Percentiles rank a stretch among this genome's conserved stretches.
Conservation (phyloP, 441 rosid species). For the Rhodomyrtus psidioides region DNA sequence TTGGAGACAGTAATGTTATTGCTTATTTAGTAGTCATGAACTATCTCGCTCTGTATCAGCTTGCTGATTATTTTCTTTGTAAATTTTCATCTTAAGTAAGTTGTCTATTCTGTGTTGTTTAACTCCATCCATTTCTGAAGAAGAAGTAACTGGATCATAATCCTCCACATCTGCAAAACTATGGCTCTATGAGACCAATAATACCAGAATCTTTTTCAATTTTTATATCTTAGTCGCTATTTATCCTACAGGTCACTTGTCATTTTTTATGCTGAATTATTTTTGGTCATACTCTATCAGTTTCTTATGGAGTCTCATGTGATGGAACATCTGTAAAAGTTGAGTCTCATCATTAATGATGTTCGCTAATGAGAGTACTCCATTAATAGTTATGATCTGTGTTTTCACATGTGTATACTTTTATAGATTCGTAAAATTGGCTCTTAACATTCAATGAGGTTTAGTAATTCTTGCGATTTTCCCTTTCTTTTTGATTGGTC, state of each 20-base stretch:
- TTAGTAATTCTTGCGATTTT: neutral
- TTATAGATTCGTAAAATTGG: too few species aligned
- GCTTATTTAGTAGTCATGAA: neutral
- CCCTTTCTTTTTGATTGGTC: neutral
- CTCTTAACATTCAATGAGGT: neutral
- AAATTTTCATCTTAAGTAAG: neutral
- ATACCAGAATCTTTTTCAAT: neutral
- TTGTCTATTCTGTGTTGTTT: neutral
- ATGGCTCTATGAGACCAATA: neutral
- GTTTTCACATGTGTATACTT: neutral
- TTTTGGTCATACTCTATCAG: neutral
- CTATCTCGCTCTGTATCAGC: neutral
- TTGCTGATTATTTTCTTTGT: neutral
- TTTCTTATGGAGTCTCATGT: neutral
- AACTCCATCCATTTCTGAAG: neutral
- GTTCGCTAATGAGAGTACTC: neutral
- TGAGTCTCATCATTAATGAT: too few species aligned
- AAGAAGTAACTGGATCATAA: neutral
- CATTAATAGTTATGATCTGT: neutral
- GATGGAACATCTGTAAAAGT: neutral
- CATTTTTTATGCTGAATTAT: neutral
- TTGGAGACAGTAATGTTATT: neutral
- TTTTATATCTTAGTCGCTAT: neutral
- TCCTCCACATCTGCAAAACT: neutral
- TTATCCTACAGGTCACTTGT: neutral